A percentile compares a stretch with the other conserved stretches of the same genome.
Evolutionary conservation across 2,329 filamentous ascomycete genomes (phyloP).

Genomic region (Setomelanomma holmii): DNA sequence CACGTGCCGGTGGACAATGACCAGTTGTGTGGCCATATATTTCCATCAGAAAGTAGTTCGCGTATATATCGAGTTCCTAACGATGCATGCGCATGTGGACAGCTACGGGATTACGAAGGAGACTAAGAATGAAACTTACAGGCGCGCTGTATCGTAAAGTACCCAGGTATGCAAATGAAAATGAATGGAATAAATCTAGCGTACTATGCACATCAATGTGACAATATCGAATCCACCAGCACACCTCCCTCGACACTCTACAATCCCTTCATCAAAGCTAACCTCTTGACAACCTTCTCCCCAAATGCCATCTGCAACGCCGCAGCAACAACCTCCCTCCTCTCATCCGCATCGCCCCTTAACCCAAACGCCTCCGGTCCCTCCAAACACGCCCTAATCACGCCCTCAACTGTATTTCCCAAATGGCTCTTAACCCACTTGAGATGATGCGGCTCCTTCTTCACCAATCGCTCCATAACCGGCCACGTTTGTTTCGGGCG

Average conservation of each 20-base stretch:
- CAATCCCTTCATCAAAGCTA: conserved; percentile 34
- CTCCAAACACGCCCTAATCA: conserved; percentile 39
- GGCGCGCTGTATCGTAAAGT: no score
- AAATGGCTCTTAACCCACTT: conserved; percentile 33
- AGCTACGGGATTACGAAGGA: no score
- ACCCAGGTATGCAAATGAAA: no score
- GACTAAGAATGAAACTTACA: no score
- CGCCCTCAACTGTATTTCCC: conserved; percentile 31
- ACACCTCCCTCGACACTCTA: not conserved
- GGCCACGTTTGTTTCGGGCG: conserved; percentile 49
- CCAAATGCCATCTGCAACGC: conserved; percentile 40
- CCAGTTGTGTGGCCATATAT: no score
- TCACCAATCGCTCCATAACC: conserved; percentile 43
- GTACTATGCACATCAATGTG: no score
- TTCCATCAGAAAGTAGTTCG: no score
- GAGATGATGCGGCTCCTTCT: conserved; percentile 23
- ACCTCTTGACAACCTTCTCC: conserved; percentile 37
- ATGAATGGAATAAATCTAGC: no score
- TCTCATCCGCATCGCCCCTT: conserved; percentile 36
- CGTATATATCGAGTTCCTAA: no score
- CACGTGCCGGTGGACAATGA: no score
- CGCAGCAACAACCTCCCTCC: conserved; percentile 36
- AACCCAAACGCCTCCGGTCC: conserved; percentile 41
- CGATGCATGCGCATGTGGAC: no score
- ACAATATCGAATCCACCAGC: no score